phyloP scores from a whole-genome alignment of 75 land plant genomes.

The Pseudotsuga menziesii region DNA sequence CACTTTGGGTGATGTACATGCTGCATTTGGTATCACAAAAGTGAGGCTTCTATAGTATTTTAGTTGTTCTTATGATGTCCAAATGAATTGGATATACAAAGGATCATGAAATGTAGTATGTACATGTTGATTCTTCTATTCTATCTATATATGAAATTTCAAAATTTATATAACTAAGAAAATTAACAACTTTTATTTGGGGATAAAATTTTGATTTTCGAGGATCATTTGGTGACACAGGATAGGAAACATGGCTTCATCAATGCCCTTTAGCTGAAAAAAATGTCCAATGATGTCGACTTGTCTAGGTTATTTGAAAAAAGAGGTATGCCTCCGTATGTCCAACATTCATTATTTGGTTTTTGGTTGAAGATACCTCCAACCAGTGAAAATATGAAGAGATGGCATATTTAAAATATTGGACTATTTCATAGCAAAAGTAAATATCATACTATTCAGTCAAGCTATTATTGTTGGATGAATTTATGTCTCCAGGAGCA shows the following conservation, averaged over 20 bases:
- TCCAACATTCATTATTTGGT: neutral
- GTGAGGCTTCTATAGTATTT: conserved; percentile 11
- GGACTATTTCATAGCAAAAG: no score
- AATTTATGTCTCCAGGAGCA: no score
- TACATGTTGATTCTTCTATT: neutral
- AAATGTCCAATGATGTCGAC: conserved; percentile 60
- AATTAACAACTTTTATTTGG: no score
- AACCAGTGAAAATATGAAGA: no score
- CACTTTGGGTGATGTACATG: conserved; percentile 32
- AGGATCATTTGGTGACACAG: conserved; percentile 8
- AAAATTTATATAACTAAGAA: no score
- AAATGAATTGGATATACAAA: neutral
- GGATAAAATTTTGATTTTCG: no score
- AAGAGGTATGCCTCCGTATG: conserved; percentile 20
- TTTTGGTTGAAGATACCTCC: no score
- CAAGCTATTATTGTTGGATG: no score
- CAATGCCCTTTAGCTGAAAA: conserved; percentile 37
- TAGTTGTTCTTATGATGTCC: neutral
- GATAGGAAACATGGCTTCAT: no score
- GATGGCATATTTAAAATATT: no score
- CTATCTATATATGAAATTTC: no score
- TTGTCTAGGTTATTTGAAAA: neutral
- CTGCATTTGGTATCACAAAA: conserved; percentile 22
- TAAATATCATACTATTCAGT: no score
- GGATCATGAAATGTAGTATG: neutral